These are phyloP conservation scores for Recurvomyces mirabilis DNA, from an alignment of 495 filamentous ascomycete genomes.

Conservation along the genomic window DNA sequence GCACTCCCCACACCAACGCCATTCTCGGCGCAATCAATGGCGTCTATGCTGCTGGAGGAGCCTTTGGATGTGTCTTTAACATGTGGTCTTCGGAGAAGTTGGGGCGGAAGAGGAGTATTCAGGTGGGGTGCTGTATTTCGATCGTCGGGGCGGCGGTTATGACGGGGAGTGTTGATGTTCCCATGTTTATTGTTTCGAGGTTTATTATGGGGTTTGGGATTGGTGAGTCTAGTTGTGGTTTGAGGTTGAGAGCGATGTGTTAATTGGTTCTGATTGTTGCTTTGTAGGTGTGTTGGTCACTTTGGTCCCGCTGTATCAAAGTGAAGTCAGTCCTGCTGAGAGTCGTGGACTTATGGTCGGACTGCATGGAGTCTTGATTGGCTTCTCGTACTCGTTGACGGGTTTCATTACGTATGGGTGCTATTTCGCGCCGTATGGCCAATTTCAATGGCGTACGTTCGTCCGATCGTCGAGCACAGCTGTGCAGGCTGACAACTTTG, in stretches of 20 bases:
- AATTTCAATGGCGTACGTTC: conserved; percentile 5
- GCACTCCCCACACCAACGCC: conserved; percentile 37
- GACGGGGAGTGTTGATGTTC: conserved; percentile 13
- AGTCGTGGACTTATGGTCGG: conserved; percentile 4
- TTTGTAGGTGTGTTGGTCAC: background rate
- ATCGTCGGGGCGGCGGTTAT: conserved; percentile 18
- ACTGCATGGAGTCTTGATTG: conserved; percentile 6
- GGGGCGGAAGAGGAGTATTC: conserved; percentile 18
- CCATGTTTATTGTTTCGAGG: conserved; percentile 17
- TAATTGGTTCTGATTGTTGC: background rate
- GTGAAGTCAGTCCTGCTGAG: conserved; percentile 10
- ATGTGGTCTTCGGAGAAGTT: conserved; percentile 17
- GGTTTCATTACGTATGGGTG: conserved; percentile 16
- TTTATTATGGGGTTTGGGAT: conserved; percentile 14
- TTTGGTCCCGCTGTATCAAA: conserved; percentile 5
- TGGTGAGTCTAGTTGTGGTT: too few species aligned
- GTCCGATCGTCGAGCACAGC: too few species aligned
- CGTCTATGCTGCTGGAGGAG: conserved; percentile 32
- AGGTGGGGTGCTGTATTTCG: conserved; percentile 11
- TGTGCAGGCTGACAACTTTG: too few species aligned
- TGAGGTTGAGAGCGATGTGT: background rate
- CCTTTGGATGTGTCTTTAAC: conserved; percentile 17
- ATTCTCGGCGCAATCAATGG: conserved; percentile 40
- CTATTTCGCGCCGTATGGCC: conserved; percentile 12
- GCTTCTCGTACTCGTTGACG: conserved; percentile 10